These are phyloP conservation scores for Ormosia semicastrata DNA, from an alignment of 306 rosid genomes.

Conservation along the genomic window DNA sequence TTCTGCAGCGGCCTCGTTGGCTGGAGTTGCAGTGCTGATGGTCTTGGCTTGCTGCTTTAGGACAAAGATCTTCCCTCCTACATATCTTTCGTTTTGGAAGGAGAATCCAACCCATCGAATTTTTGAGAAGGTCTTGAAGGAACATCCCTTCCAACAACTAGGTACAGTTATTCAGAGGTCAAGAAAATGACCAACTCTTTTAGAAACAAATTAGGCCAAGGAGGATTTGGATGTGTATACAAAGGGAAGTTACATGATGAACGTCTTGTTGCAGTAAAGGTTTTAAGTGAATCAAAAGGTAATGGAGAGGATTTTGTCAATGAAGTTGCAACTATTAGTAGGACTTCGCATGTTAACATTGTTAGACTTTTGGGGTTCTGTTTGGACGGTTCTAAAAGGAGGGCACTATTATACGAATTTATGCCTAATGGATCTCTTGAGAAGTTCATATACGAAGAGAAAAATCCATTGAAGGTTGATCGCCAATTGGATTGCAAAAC, in stretches of 20 bases:
- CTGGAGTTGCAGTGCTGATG: constrained; percentile 16
- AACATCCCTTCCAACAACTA: constrained; percentile 4
- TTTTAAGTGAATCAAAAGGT: constrained; percentile 25
- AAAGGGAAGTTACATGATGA: constrained; percentile 34
- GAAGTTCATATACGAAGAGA: constrained; percentile 36
- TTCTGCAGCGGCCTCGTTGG: background rate
- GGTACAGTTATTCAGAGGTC: constrained; percentile 28
- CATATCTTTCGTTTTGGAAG: background rate
- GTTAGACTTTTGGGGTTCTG: constrained; percentile 15
- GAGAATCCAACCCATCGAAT: background rate
- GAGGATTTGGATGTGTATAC: constrained; percentile 34
- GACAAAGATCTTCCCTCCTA: background rate
- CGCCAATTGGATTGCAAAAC: constrained; percentile 29
- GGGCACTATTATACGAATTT: constrained; percentile 39
- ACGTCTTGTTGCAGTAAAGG: constrained; percentile 34
- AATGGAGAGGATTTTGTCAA: constrained; percentile 37
- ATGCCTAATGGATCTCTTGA: constrained; percentile 55
- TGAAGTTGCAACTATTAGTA: constrained; percentile 27
- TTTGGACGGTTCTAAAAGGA: constrained; percentile 10
- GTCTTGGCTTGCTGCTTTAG: background rate
- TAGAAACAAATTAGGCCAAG: constrained; percentile 36
- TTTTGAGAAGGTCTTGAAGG: constrained; percentile 21
- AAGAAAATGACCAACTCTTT: constrained; percentile 37
- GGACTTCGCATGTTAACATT: constrained; percentile 36
- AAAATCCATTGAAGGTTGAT: background rate